These are phyloP conservation scores for Scheffersomyces insectosa DNA, from an alignment of 1,139 yeast species.

Conservation along the genomic window DNA sequence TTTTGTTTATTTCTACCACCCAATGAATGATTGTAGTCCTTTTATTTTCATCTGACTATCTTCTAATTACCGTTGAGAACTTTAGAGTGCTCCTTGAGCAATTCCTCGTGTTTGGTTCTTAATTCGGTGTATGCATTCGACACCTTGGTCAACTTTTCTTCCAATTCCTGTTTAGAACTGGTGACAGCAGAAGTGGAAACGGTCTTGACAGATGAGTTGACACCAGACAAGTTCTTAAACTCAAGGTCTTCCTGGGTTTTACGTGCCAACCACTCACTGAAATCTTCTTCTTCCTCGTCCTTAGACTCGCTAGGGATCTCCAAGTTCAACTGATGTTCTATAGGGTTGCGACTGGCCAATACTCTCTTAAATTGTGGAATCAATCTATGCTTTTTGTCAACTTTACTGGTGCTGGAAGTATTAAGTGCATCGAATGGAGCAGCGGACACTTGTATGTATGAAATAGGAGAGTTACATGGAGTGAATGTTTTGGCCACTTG, in stretches of 20 bases:
- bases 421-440: conserved; percentile 11
- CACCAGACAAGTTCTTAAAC: conserved; percentile 43
- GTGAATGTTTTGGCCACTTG: conserved; percentile 72
- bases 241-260: conserved; percentile 53
- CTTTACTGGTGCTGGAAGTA: conserved; percentile 12
- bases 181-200: conserved; percentile 11
- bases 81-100: conserved; percentile 54
- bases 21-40: no score
- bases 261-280: conserved; percentile 44
- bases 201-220: conserved; percentile 37
- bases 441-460: conserved; percentile 21
- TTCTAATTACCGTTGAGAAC: conserved; percentile 18
- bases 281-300: conserved; percentile 15
- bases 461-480: conserved; percentile 46
- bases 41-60: neutral
- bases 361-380: conserved; percentile 64
- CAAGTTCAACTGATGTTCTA: conserved; percentile 51
- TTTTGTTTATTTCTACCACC: no score
- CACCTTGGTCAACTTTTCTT: conserved; percentile 49
- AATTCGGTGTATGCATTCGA: conserved; percentile 60
- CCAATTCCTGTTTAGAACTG: conserved; percentile 27
- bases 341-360: conserved; percentile 43
- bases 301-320: conserved; percentile 34
- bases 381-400: conserved; percentile 42
- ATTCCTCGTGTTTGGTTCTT: conserved; percentile 60